These are phyloP conservation scores for Ploettnerulaceae sp. DNA, from an alignment of 2,329 filamentous ascomycete genomes.

Conservation along the genomic window DNA sequence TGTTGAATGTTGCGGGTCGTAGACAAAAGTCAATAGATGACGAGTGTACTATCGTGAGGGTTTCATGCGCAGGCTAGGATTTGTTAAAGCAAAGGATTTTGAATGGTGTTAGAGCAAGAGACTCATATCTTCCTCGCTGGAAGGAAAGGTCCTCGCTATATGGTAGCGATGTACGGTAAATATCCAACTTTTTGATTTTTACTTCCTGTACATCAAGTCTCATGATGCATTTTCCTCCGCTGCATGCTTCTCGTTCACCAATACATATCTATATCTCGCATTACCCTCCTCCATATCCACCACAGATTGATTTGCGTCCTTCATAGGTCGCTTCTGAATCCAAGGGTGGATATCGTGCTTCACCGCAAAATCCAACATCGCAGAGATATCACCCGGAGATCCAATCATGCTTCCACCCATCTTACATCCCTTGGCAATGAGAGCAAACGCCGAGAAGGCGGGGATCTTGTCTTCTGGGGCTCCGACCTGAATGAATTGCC, in stretches of 20 bases:
- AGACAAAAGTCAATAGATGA: too few species aligned
- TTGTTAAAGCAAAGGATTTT: too few species aligned
- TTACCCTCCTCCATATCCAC: constrained; percentile 54
- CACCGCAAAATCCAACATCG: constrained; percentile 57
- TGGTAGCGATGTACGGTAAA: too few species aligned
- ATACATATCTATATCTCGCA: constrained; percentile 46
- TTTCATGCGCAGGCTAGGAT: too few species aligned
- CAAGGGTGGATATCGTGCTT: constrained; percentile 54
- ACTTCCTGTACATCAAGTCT: too few species aligned
- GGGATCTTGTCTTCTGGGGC: constrained; percentile 57
- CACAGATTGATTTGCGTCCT: constrained; percentile 52
- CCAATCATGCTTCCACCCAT: constrained; percentile 39
- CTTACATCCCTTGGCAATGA: constrained; percentile 52
- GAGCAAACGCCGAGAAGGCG: constrained; percentile 47
- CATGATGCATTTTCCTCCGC: constrained; percentile 13
- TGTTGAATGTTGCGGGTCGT: too few species aligned
- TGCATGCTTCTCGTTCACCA: constrained; percentile 39
- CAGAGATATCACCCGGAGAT: constrained; percentile 49
- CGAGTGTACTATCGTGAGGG: too few species aligned
- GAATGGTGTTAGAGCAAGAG: too few species aligned
- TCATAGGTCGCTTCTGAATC: constrained; percentile 52
- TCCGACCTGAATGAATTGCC: constrained; percentile 61
- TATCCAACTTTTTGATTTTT: too few species aligned
- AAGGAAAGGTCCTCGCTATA: too few species aligned
- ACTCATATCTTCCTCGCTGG: too few species aligned